These are phyloP conservation scores for Sporothrix brunneoviolacea DNA, from an alignment of 2,329 filamentous ascomycete genomes.

Conservation along the genomic window DNA sequence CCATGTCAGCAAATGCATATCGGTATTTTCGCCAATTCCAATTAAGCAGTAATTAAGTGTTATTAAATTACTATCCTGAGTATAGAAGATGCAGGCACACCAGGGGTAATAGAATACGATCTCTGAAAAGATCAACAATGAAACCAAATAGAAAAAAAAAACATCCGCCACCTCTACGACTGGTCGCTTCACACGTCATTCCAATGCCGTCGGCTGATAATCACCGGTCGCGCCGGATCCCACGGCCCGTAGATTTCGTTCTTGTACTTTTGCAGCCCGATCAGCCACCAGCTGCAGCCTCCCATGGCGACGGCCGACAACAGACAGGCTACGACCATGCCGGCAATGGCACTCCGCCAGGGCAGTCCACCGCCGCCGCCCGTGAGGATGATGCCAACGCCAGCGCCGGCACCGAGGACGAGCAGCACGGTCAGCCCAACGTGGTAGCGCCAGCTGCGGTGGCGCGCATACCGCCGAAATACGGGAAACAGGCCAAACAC, in stretches of 20 bases:
- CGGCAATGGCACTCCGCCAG: slow-evolving; percentile 56
- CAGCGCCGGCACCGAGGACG: slow-evolving; percentile 72
- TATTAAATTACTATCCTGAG: too few species aligned
- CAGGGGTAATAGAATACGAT: too few species aligned
- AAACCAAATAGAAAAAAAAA: too few species aligned
- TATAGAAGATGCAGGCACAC: too few species aligned
- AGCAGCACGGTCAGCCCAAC: slow-evolving; percentile 67
- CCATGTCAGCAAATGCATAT: too few species aligned
- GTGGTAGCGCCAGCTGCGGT: slow-evolving; percentile 77
- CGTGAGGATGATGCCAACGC: slow-evolving; percentile 60
- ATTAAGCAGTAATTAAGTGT: too few species aligned
- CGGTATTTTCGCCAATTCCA: too few species aligned
- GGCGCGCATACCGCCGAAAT: slow-evolving; percentile 79
- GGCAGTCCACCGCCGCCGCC: slow-evolving; percentile 37
- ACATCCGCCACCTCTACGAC: too few species aligned
- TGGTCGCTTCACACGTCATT: slow-evolving; percentile 35
- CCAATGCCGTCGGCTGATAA: slow-evolving; percentile 60
- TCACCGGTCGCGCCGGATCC: slow-evolving; percentile 89
- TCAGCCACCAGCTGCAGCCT: slow-evolving; percentile 95
- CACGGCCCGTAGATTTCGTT: slow-evolving; percentile 97
- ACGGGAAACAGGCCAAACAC: slow-evolving; percentile 98
- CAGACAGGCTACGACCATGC: slow-evolving; percentile 68
- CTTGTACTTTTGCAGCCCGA: slow-evolving; percentile 96
- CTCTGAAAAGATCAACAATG: too few species aligned
- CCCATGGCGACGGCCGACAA: slow-evolving; percentile 76